Base-by-base conservation (phyloP, 495 filamentous ascomycete genomes). In the Hypoxylon trugodes region DNA sequence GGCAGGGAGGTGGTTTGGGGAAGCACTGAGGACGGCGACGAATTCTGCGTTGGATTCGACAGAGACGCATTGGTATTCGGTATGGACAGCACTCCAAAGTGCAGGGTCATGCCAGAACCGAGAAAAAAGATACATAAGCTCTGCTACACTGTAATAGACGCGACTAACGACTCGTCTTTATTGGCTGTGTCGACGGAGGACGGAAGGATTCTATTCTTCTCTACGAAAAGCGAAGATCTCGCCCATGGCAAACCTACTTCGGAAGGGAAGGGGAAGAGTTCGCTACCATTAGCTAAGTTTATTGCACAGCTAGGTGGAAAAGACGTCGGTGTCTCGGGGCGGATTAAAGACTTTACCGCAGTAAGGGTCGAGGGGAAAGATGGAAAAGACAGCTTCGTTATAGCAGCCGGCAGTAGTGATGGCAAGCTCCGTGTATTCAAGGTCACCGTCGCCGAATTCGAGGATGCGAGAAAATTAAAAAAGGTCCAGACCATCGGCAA, bases 111-210 rank as follows among this genome's bases (percentile, higher is more conserved):
- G 58, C 85, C 90, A n/a, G 78, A 78, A 6, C 85, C 87, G 6
- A 80, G 74, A 61, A 93, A 85, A 24, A 97, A 96, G 76, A 73
- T 98, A 51, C 93, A 96, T 64, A 84, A 92, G 72, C 74, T 97
- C 36, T 79, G 81, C 51, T 97, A 96, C 73, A 66, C 95, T 16
- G 70, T 76, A 24, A 70, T 79, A 12, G 76, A 77, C 13, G 77
- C 79, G 22, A 66, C 74, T 16, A 77, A 75, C 12, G 73, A 78
- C 16, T 76, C 75, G 24, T 72, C 75, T 24, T 70, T 94, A 7
- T 72, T 98, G 35, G 88, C 87, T 1, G 78, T 96, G 5, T 91
- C 92, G n/a, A 97, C 95, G 0, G 95, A 98, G 72, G 94, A 98
- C 73, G 95, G 96, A 15, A 81, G 90, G 37, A 79, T 98, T 15